Base-by-base conservation (phyloP, 2,329 filamentous ascomycete genomes). In the Hortaea sp. region DNA sequence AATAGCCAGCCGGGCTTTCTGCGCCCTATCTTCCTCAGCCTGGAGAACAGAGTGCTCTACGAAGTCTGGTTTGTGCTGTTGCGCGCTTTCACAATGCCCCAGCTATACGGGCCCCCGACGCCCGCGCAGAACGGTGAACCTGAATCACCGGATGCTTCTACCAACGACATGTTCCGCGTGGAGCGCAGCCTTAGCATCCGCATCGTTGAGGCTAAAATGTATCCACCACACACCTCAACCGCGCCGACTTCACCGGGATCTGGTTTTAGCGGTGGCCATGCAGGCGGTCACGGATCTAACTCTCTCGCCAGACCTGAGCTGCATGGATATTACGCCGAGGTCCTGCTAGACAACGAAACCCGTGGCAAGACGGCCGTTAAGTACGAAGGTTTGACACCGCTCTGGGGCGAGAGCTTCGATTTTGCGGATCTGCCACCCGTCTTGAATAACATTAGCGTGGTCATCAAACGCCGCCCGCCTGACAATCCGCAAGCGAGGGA, bases 41-140 rank as follows among this genome's bases (percentile, higher is more conserved):
- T 95, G 39, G 90, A 97, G 56, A 89, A 80, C 28, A 79, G 89
- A 38, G 81, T 94, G 5, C 73, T 94, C n/a, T 95, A 94, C 58
- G 92, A 98, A 63, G 92, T 95, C 9, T 98, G 92, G 92, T 90
- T 94, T 58, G 89, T 95, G 5, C 71, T 98, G 7, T 66, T 98
- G 29, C 80, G 90, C 51, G 88, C 90, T 0, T 95, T 95, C 64
- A 88, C 90, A 0, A 82, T 94, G 40, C 90, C 92, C 0, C 88
- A 95, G 57, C 74, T 97, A 9, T 97, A 95, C 61, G 86, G 82
- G 1, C 68, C 71, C 51, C 60, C 46, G 62, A 79, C 11, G n/a
- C 61, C 63, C 67, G 48, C 62, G 53, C 29, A 72, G 67, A 53
- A 60, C 65, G 64, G 63, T 13, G 63, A 68, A 28, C 42, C 53